Conservation (phyloP, 768 basidiomycete species). For the Lactifluus piperatus region DNA sequence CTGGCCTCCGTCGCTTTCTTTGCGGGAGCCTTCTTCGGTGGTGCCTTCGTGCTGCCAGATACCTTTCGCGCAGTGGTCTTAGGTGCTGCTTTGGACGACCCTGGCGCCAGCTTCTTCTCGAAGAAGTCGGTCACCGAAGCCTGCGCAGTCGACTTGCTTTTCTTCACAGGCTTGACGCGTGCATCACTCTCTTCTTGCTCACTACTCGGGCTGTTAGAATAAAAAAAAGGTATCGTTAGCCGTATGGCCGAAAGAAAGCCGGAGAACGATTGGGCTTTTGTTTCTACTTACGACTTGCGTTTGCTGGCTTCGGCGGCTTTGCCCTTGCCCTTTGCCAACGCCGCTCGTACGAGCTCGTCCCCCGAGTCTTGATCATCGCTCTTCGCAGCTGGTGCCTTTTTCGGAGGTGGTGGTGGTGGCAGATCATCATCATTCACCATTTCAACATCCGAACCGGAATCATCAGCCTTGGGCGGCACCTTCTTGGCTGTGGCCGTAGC, state of each 20-base stretch:
- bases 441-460: slow-evolving; percentile 25
- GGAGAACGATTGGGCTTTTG: no score
- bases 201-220: background rate
- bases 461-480: slow-evolving; percentile 24
- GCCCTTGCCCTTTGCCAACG: slow-evolving; percentile 34
- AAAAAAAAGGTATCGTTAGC: background rate
- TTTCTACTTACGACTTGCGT: slow-evolving; percentile 55
- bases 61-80: slow-evolving; percentile 34
- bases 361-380: slow-evolving; percentile 35
- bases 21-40: slow-evolving; percentile 11
- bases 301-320: slow-evolving; percentile 41
- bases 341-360: slow-evolving; percentile 25
- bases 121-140: slow-evolving; percentile 51
- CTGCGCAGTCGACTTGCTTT: slow-evolving; percentile 31
- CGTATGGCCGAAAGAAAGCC: background rate
- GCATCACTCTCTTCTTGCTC: background rate
- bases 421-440: slow-evolving; percentile 25
- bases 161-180: slow-evolving; percentile 45
- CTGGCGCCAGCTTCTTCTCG: slow-evolving; percentile 28
- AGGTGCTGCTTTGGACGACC: slow-evolving; percentile 8
- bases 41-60: slow-evolving; percentile 45
- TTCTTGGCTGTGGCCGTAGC: slow-evolving; percentile 20
- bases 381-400: slow-evolving; percentile 3
- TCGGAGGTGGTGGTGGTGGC: slow-evolving; percentile 23
- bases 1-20: slow-evolving; percentile 31